Base-by-base conservation (phyloP, 371 early-diverging fungal species). In the Racocetra persica region DNA sequence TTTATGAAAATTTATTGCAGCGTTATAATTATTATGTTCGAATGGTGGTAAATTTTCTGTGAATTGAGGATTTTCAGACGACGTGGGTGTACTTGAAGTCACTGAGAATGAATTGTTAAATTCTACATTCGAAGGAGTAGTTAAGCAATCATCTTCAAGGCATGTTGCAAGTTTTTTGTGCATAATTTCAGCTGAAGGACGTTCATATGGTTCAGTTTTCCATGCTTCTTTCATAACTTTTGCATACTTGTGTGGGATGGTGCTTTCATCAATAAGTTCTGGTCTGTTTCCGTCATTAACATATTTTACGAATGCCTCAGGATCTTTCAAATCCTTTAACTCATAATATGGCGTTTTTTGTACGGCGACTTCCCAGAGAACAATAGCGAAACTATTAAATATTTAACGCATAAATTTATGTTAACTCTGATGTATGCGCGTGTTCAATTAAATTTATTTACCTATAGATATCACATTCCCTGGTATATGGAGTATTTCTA, bases 381-480 rank as follows among this genome's bases (percentile, higher is more conserved):
- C 62, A 62, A 62, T 62, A 22, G 22, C 62, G 24, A 62, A 26
- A 8, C 62, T 62, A 62, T 8, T 62, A 62, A 24, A 62, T 22
- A 62, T 8, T 20, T 62, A 8, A 26, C 24, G 8, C 62, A 62
- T 62, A 2, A 62, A 8, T 62, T 24, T 1, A 22, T 62, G 62
- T 22, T 62, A 2, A 24, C 18, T 62, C 6, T 62, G 18, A 22
- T 62, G 24, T 62, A 62, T 62, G 3, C 24, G 18, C 2, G 24
- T 22, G 8, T 20, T 7, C 7, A 24, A 22, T 62, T 62, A 62
- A 22, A 62, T 22, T 22, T n/a, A 62, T n/a, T 62, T 24, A 62
- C 62, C 62, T 62, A 62, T 22, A 62, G 24, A 62, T 62, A 26
- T 62, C 62, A 62, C 62, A 62, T 62, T 62, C n/a, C 24, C 24